Evolutionary conservation across 2,329 filamentous ascomycete genomes (phyloP), one percentile per base, ranked within the genome.

Genomic region (Cladophialophora exuberans): DNA sequence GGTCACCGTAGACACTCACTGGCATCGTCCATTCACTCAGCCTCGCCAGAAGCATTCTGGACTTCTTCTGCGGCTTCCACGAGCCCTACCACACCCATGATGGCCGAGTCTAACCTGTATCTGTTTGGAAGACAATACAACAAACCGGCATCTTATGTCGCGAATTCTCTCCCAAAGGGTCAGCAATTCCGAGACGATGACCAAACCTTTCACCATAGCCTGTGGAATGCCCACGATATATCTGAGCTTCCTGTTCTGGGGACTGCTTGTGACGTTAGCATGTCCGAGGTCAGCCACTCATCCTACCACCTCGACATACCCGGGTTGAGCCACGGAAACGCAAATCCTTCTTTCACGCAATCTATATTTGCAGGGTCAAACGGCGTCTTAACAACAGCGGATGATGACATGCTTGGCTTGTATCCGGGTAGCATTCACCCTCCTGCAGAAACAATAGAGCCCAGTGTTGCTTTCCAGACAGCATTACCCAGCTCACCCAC

Each of bases 381-480:
- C 3, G 7, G 46, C 22, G 33, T 22, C 13, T 28, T 49, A 35
- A 51, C 54, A 15, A 43, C 45, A 10, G 35, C 28, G n/a, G 45
- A 51, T 15, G 45, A 56, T 18, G 54, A 60, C 11, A 25, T 56
- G 43, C 22, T 63, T 26, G 47, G 45, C 11, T 53, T 55, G 57
- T 44, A 20, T 17, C 33, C 45, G n/a, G 13, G 33, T 22, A 28
- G 38, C 15, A 11, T 57, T 15, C 44, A 52, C 11, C 47, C 59
- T 18, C 59, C 58, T 11, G 50, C 57, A 50, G 53, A 64, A 46
- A 66, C 64, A 6, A 54, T 65, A 5, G 60, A 57, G 23, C 64
- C 64, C 33, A 65, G 57, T 13, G 56, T 57, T 9, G 60, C 62
- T 22, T 64, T 64, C 42, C 62, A 60, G n/a, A 22, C 36, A 3